phyloP scores from a whole-genome alignment of 345 rosid genomes.

The Passiflora organensis region DNA sequence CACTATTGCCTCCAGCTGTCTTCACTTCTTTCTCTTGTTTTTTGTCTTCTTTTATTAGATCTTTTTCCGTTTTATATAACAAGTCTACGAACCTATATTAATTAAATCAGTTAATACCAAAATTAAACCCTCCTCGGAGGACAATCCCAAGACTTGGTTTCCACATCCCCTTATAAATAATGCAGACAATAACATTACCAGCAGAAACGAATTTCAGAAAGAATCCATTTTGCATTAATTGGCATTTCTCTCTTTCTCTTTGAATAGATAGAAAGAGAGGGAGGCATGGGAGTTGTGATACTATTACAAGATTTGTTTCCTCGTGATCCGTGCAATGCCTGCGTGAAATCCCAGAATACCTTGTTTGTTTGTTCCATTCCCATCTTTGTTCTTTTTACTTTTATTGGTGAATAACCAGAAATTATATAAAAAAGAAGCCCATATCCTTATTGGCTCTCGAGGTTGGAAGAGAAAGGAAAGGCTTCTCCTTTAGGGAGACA shows the following conservation, averaged over 20 bases:
- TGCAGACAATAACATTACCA: no score
- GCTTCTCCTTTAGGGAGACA: no score
- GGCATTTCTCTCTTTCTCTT: background rate
- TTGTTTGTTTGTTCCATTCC: conserved; percentile 2
- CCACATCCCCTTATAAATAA: no score
- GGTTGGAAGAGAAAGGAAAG: background rate
- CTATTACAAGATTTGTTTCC: conserved; percentile 19
- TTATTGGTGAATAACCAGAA: background rate
- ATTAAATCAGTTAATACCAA: background rate
- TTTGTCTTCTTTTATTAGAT: conserved; percentile 23
- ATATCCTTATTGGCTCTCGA: conserved; percentile 13
- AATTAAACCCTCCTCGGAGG: background rate
- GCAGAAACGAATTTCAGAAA: background rate
- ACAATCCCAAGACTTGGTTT: background rate
- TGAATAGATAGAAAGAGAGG: conserved; percentile 1
- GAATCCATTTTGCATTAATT: conserved; percentile 3
- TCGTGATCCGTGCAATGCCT: conserved; percentile 42
- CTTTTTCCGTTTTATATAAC: background rate
- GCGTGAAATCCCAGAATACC: conserved; percentile 38
- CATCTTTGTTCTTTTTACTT: background rate
- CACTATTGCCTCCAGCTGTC: conserved; percentile 64
- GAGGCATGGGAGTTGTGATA: background rate
- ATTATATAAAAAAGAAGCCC: background rate
- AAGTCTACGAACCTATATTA: background rate
- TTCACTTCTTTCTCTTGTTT: conserved; percentile 40